Evolutionary conservation across 1,139 yeast genomes (phyloP), one percentile per base, ranked within the genome.

Genomic region (Debaryomycetaceae sp.): DNA sequence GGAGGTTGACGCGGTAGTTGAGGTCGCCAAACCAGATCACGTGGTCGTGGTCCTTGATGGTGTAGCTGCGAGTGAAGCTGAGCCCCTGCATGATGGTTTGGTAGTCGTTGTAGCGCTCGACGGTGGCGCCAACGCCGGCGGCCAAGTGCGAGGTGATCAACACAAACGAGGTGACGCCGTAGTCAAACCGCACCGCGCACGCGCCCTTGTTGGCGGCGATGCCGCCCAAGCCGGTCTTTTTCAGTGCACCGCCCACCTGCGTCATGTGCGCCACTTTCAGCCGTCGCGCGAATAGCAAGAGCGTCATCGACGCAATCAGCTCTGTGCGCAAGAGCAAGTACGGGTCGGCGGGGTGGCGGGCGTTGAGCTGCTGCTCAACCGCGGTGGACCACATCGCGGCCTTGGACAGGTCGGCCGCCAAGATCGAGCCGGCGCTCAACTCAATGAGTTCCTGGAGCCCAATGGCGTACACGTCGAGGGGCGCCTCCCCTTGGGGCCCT

Each of bases 21-120:
- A 93, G 83, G 56, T 93, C 99, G 4, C 99, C 98, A 54, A 89
- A 71, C 98, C 98, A 91, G 7, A 93, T 67, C 3, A 88, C 73
- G 23, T 81, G 76, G 50, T 91, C 96, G 51, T 86, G 96, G 46
- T 86, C 95, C 39, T 71, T 71, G 20, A 89, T 75, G 16, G 72
- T 68, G 40, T 61, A 64, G 37, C 86, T 84, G 31, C 91, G 70
- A 2, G 85, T 75, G 50, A 93, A 89, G 24, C 82, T 67, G 34
- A 91, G 62, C 1, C 95, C 94, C 34, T 76, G 77, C 39, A 81
- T 70, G 26, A 91, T 78, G 0, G 94, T 81, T 45, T 82, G 79
- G 56, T 79, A 93, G 50, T 93, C 96, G 45, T 82, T 84, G 48
- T 79, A 91, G 35, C 98, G 68, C 53, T 93, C 98, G 22, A 83